These are phyloP conservation scores for Pleurotus tuber-regium DNA, from an alignment of 768 basidiomycete species.

Conservation along the genomic window DNA sequence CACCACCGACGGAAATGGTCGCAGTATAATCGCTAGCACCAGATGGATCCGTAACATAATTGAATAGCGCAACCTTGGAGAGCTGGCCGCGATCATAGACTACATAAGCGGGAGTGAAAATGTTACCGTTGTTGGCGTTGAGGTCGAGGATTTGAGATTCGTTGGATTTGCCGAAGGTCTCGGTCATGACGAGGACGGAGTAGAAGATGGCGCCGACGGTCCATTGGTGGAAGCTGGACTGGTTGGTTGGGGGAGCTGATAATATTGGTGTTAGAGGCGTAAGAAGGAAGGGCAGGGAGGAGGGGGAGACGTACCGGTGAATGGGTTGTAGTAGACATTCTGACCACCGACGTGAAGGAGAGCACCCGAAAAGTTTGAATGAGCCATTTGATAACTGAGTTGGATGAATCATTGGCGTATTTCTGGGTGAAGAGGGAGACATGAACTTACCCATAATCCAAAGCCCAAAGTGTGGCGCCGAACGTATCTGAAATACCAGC, in stretches of 20 bases:
- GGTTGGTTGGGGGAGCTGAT: constrained; percentile 53
- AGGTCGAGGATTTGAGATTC: constrained; percentile 66
- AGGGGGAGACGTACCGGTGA: constrained; percentile 44
- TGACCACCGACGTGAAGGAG: constrained; percentile 61
- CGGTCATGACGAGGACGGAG: constrained; percentile 66
- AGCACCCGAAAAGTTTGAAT: constrained; percentile 48
- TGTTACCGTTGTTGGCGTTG: constrained; percentile 44
- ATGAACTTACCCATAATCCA: constrained; percentile 43
- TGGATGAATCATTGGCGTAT: neutral
- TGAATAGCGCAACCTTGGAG: constrained; percentile 64
- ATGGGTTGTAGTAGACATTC: constrained; percentile 63
- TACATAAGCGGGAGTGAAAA: constrained; percentile 63
- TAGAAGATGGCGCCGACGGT: constrained; percentile 78
- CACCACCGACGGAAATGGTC: constrained; percentile 46
- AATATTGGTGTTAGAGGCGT: constrained; percentile 12
- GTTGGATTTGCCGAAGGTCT: constrained; percentile 63
- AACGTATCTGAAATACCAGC: constrained; percentile 60
- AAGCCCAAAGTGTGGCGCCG: constrained; percentile 60
- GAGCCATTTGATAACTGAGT: constrained; percentile 55
- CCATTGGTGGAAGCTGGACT: constrained; percentile 64
- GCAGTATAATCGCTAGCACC: constrained; percentile 57
- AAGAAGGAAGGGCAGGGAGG: neutral
- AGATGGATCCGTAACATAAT: constrained; percentile 61
- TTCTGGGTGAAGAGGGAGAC: neutral
- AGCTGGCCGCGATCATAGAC: constrained; percentile 71